These are phyloP conservation scores for Trichoderma citrinoviride DNA, from an alignment of 2,329 filamentous ascomycete genomes.

Conservation along the genomic window DNA sequence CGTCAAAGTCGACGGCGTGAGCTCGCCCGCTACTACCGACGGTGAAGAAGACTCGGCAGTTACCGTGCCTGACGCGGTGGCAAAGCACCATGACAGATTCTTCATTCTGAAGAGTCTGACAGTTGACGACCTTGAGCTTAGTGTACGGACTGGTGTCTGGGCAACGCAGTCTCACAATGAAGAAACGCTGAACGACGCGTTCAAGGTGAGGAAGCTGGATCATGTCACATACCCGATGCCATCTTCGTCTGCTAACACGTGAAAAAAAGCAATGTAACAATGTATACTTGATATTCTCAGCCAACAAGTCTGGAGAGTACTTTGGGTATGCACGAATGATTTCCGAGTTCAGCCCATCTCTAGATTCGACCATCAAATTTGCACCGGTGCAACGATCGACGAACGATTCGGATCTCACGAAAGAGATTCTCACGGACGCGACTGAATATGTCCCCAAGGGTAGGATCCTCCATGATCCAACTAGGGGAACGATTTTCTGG, in stretches of 20 bases:
- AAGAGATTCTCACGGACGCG: slow-evolving; percentile 75
- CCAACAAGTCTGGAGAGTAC: slow-evolving; percentile 96
- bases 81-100: slow-evolving; percentile 64
- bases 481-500: slow-evolving; percentile 96
- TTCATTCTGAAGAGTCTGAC: slow-evolving; percentile 94
- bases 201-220: slow-evolving; percentile 56
- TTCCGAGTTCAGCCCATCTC: slow-evolving; percentile 78
- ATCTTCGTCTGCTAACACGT: slow-evolving; percentile 12
- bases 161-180: slow-evolving; percentile 95
- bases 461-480: slow-evolving; percentile 86
- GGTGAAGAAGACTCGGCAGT: not conserved
- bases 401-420: slow-evolving; percentile 65
- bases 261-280: slow-evolving; percentile 68
- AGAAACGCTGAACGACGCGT: slow-evolving; percentile 75
- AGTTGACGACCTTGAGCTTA: slow-evolving; percentile 82
- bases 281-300: slow-evolving; percentile 91
- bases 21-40: not conserved
- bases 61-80: not conserved
- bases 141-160: slow-evolving; percentile 86
- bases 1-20: not conserved
- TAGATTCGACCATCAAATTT: slow-evolving; percentile 66
- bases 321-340: slow-evolving; percentile 92
- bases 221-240: not conserved
- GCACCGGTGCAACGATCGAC: slow-evolving; percentile 61
- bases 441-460: slow-evolving; percentile 77